Base-by-base conservation (phyloP, 75 land plant species). In the Sequoia sempervirens region DNA sequence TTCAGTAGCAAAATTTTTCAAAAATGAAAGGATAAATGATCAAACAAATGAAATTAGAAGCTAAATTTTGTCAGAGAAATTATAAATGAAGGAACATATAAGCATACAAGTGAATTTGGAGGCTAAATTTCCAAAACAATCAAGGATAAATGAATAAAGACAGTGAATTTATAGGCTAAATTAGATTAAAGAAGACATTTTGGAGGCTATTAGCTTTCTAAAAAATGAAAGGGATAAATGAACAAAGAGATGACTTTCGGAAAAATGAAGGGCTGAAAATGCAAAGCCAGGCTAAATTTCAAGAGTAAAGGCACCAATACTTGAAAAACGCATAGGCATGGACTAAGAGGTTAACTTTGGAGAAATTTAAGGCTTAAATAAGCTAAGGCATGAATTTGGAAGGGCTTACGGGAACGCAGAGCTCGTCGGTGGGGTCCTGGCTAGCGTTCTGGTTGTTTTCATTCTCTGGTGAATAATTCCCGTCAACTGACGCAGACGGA, bases 401-500 rank as follows among this genome's bases (percentile, higher is more conserved):
- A 7, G 18, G 80, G 80, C 88, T 81, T 82, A 88, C 89, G 56
- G 89, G 89, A 64, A 88, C 84, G 61, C 82, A 87, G 73, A 88
- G 88, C 64, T 87, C 88, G 47, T 36, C 66, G 14, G 26, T 75
- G 6, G 69, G 70, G n/a, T 38, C 73, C 69, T 86, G 85, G 61
- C 45, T 40, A 14, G 75, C 79, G 2, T 43, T 74, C 14, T 74
- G 83, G 46, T 46, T 38, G 40, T 26, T 13, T 8, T 34, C 32
- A 26, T 79, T 79, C 28, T 40, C n/a, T 18, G 83, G 36, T 3
- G 46, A 70, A 26, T 37, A 37, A 70, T 64, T 69, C 45, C 36
- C 14, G 81, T 82, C 83, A 70, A 40, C 18, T 8, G 73, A 70
- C 7, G 30, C 50, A 34, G 54, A 50, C 28, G 64, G 68, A 26